A percentile compares a stretch with the other conserved stretches of the same genome.
These are phyloP conservation scores for Mycocentrospora acerina DNA, from an alignment of 2,329 filamentous ascomycete genomes.

Conservation along the genomic window DNA sequence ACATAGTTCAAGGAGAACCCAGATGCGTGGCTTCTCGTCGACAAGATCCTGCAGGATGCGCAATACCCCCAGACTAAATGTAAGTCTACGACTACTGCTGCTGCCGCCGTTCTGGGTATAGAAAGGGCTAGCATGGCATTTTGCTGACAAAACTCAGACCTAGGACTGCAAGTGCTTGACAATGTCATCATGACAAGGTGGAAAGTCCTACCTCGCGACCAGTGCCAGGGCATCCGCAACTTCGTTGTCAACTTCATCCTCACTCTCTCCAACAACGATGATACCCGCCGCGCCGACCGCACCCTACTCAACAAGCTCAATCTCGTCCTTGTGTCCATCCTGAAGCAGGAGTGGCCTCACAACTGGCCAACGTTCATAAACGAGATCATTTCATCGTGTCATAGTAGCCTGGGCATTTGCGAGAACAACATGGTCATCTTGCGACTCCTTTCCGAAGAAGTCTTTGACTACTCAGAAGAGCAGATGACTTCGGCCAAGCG, in stretches of 20 bases:
- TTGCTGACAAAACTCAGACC: slow-evolving; percentile 59
- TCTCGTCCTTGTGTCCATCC: slow-evolving; percentile 90
- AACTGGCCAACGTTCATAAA: slow-evolving; percentile 99
- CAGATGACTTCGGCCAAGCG: slow-evolving; percentile 99
- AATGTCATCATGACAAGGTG: slow-evolving; percentile 98
- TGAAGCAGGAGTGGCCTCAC: slow-evolving; percentile 99
- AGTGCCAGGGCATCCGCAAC: slow-evolving; percentile 97
- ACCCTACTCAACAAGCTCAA: slow-evolving; percentile 98
- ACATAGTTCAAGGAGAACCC: slow-evolving; percentile 99
- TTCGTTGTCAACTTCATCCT: slow-evolving; percentile 99
- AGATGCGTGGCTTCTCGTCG: slow-evolving; percentile 95
- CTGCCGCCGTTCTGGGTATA: no score
- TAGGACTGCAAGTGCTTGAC: slow-evolving; percentile 94
- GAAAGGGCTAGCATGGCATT: slow-evolving; percentile 14
- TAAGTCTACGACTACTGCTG: no score
- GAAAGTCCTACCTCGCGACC: slow-evolving; percentile 95
- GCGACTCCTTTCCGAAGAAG: slow-evolving; percentile 91
- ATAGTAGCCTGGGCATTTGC: slow-evolving; percentile 93
- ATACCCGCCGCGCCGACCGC: slow-evolving; percentile 78
- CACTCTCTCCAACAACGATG: slow-evolving; percentile 85
- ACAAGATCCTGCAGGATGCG: slow-evolving; percentile 92
- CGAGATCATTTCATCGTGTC: slow-evolving; percentile 96
- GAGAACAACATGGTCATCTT: slow-evolving; percentile 99
- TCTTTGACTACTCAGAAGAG: slow-evolving; percentile 98
- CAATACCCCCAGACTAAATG: slow-evolving; percentile 96